phyloP scores from a whole-genome alignment of 1,139 yeast species.

The Yamadazyma buinensis region DNA sequence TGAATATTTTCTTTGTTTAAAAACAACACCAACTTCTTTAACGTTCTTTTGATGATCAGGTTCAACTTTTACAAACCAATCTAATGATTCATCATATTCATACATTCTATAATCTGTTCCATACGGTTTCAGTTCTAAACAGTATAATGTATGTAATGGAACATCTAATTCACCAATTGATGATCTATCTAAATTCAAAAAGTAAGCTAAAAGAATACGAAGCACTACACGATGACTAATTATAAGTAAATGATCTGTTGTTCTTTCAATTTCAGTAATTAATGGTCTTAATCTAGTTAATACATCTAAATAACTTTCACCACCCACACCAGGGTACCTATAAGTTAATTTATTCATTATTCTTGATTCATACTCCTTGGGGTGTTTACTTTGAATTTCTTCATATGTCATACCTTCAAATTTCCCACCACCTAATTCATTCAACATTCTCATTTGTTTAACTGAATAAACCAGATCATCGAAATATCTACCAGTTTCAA shows the following conservation, averaged over 20 bases:
- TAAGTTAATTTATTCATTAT: slow-evolving; percentile 73
- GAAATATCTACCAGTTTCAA: slow-evolving; percentile 75
- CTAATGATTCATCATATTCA: slow-evolving; percentile 74
- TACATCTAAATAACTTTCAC: slow-evolving; percentile 92
- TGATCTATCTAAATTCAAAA: slow-evolving; percentile 77
- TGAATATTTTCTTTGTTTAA: slow-evolving; percentile 62
- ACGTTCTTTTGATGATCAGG: slow-evolving; percentile 60
- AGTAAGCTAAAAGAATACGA: slow-evolving; percentile 82
- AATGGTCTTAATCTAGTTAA: slow-evolving; percentile 85
- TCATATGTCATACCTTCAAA: slow-evolving; percentile 89
- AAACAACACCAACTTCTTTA: slow-evolving; percentile 64
- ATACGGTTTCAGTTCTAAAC: slow-evolving; percentile 88
- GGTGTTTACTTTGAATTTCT: slow-evolving; percentile 65
- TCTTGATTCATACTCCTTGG: slow-evolving; percentile 76
- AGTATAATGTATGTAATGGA: slow-evolving; percentile 85
- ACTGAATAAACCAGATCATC: slow-evolving; percentile 70
- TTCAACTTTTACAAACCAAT: slow-evolving; percentile 75
- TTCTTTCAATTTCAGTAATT: slow-evolving; percentile 88
- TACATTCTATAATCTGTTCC: slow-evolving; percentile 91
- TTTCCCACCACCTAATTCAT: slow-evolving; percentile 89
- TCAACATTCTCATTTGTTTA: slow-evolving; percentile 89
- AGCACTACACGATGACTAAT: slow-evolving; percentile 91
- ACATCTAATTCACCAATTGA: slow-evolving; percentile 88
- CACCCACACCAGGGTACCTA: slow-evolving; percentile 96
- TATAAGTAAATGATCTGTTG: slow-evolving; percentile 79